Evolutionary conservation across 352 stramenopile species (phyloP).

Genomic region (Phytophthora sojae): DNA sequence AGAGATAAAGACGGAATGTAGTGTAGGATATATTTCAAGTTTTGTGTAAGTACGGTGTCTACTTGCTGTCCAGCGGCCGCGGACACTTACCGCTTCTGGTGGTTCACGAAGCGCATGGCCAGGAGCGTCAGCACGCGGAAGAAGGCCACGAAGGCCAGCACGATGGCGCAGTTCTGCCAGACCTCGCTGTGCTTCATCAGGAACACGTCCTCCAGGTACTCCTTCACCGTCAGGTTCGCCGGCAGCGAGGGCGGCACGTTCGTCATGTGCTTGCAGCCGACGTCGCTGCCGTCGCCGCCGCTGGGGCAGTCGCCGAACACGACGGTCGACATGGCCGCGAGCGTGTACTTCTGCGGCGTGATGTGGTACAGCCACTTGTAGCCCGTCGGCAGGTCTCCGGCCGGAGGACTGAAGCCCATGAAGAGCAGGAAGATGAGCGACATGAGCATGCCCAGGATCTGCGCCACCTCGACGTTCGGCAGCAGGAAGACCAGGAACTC

Average conservation of each 20-base stretch:
- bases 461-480: slow-evolving; percentile 17
- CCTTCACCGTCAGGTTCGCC: slow-evolving; percentile 35
- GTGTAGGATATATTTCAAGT: background rate
- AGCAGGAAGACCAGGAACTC: slow-evolving; percentile 38
- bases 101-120: slow-evolving; percentile 35
- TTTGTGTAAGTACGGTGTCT: background rate
- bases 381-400: slow-evolving; percentile 9
- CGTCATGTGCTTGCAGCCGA: slow-evolving; percentile 15
- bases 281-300: background rate
- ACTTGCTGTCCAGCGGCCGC: background rate
- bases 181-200: slow-evolving; percentile 19
- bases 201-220: slow-evolving; percentile 36
- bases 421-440: slow-evolving; percentile 6
- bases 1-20: background rate
- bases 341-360: slow-evolving; percentile 15
- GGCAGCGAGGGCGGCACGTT: slow-evolving; percentile 13
- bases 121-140: slow-evolving; percentile 86
- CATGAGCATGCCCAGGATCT: slow-evolving; percentile 11
- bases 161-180: slow-evolving; percentile 27
- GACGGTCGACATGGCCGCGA: slow-evolving; percentile 6
- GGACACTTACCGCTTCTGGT: slow-evolving; percentile 12
- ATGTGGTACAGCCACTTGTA: too few relatives aligned
- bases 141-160: slow-evolving; percentile 23
- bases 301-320: slow-evolving; percentile 20
- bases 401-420: slow-evolving; percentile 11